These are phyloP conservation scores for Brassica juncea DNA, from an alignment of 345 rosid species.

Conservation along the genomic window DNA sequence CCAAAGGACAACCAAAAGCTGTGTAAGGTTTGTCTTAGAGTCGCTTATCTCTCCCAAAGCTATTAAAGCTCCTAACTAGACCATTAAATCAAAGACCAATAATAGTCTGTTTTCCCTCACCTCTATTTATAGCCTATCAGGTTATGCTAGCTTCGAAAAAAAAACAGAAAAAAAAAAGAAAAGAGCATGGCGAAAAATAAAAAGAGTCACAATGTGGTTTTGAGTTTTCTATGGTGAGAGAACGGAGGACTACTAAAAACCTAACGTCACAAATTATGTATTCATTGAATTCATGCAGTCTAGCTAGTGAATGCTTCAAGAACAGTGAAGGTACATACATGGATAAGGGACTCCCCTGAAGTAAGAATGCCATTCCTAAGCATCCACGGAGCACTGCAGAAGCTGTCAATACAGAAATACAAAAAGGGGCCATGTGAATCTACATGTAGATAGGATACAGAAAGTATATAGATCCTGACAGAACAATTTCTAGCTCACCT, in stretches of 20 bases:
- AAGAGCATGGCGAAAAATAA: too few species aligned
- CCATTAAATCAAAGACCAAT: not conserved
- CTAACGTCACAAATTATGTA: slow-evolving; percentile 10
- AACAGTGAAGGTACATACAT: slow-evolving; percentile 55
- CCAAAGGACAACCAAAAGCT: slow-evolving; percentile 2
- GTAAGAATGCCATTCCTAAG: slow-evolving; percentile 70
- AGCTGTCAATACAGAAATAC: slow-evolving; percentile 55
- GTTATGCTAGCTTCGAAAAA: not conserved
- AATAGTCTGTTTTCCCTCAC: not conserved
- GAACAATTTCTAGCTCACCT: slow-evolving; percentile 51
- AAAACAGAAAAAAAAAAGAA: too few species aligned
- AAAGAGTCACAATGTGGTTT: too few species aligned
- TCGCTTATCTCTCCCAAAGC: not conserved
- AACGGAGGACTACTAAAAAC: not conserved
- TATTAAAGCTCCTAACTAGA: slow-evolving; percentile 6
- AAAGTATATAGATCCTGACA: slow-evolving; percentile 13
- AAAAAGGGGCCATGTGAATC: slow-evolving; percentile 29
- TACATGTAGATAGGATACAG: slow-evolving; percentile 23
- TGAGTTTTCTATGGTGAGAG: too few species aligned
- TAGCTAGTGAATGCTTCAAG: not conserved
- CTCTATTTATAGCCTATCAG: slow-evolving; percentile 14
- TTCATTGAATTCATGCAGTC: not conserved
- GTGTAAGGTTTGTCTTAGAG: not conserved
- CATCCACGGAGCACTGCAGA: slow-evolving; percentile 95
- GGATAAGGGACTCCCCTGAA: slow-evolving; percentile 82